Conservation (phyloP, 192 early-diverging fungal genomes). For the Backusella luteola region DNA sequence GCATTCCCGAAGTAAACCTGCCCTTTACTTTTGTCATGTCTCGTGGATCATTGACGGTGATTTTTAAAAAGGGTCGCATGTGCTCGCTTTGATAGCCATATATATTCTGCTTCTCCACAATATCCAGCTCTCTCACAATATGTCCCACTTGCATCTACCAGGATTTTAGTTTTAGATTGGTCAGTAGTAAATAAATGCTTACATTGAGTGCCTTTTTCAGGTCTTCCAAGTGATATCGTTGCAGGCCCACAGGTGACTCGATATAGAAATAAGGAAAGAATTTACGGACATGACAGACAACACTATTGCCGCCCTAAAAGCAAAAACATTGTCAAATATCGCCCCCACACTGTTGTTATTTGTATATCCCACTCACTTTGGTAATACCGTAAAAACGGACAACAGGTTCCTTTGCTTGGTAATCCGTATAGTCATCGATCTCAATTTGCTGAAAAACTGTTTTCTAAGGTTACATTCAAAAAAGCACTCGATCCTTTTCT, state of each 20-base stretch:
- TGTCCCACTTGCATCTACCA: constrained; percentile 35
- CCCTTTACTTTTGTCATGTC: constrained; percentile 27
- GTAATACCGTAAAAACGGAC: constrained; percentile 88
- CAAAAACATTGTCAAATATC: not conserved
- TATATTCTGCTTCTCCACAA: constrained; percentile 78
- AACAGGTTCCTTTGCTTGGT: constrained; percentile 47
- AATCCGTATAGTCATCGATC: constrained; percentile 77
- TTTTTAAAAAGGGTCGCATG: constrained; percentile 78
- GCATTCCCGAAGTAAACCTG: constrained; percentile 52
- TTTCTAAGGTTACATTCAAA: no score
- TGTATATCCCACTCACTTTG: constrained; percentile 44
- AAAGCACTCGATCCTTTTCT: no score
- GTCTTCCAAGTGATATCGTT: constrained; percentile 52
- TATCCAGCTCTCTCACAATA: constrained; percentile 58
- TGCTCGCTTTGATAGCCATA: constrained; percentile 86
- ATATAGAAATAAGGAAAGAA: constrained; percentile 96
- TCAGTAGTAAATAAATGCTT: not conserved
- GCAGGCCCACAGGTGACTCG: constrained; percentile 80
- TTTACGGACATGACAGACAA: constrained; percentile 86
- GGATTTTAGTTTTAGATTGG: no score
- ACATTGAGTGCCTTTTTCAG: constrained; percentile 56
- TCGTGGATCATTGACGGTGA: constrained; percentile 64
- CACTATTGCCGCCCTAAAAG: constrained; percentile 75
- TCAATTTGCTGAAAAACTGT: constrained; percentile 96
- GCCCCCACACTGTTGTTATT: not conserved